Base-by-base conservation (phyloP, 139 green algal genomes). In the Dunaliella primolecta region DNA sequence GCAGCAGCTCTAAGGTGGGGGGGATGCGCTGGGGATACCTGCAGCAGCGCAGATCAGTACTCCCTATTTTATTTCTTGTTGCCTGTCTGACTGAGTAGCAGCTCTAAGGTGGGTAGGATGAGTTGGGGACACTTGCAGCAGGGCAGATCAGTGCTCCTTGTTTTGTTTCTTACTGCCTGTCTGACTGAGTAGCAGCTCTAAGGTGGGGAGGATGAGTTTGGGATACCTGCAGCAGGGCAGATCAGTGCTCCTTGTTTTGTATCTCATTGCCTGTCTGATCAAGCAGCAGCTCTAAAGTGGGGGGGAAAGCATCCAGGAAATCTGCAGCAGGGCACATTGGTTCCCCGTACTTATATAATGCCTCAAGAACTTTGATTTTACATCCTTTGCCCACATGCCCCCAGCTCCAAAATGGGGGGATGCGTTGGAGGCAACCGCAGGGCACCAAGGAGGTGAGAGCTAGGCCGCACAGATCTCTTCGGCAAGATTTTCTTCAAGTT, bases 1-100 rank as follows among this genome's bases (percentile, higher is more conserved):
- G 82, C 38, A 91, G 64, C 84, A 84, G 84, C 33, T 86, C 78
- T 15, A 88, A 37, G 7, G 35, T 86, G 36, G 80, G n/a, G 0
- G 90, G 82, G 32, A 93, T 91, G 70, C 86, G 87, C 35, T 78
- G 64, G 3, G 89, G 87, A 79, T 91, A 93, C 32, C 84, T 7
- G 57, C 7, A 27, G 84, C 77, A 1, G 86, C 76, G n/a, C n/a
- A n/a, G n/a, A n/a, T 74, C 34, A 93, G 82, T 0, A 75, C 86
- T 31, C n/a, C n/a, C n/a, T n/a, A n/a, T n/a, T n/a, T n/a, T n/a
- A n/a, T n/a, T n/a, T n/a, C n/a, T n/a, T 64, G 46, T 64, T 64
- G 46, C 15, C 46, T 64, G 46, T 64, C 46, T 64, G 46, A 15
- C 46, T 64, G 7, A 64, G 46, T 15, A 64, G 46, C 46, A 64